These are phyloP conservation scores for Escovopsis weberi DNA, from an alignment of 2,329 filamentous ascomycete species.

Conservation along the genomic window DNA sequence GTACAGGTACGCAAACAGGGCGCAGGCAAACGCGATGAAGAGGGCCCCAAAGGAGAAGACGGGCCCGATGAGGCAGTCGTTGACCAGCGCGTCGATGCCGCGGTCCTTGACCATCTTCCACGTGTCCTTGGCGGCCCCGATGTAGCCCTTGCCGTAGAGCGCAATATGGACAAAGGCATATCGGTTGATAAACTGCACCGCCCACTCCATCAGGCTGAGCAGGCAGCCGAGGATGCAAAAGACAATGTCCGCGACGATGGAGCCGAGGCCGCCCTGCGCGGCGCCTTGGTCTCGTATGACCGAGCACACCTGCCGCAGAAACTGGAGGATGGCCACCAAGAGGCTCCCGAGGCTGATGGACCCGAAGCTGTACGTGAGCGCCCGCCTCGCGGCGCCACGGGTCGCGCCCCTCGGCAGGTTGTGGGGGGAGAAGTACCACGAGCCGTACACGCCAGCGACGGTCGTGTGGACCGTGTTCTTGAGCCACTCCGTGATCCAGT, in stretches of 20 bases:
- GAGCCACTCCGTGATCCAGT: constrained; percentile 87
- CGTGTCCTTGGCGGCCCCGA: constrained; percentile 75
- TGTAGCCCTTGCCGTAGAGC: constrained; percentile 78
- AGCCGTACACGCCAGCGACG: constrained; percentile 77
- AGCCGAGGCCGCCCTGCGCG: constrained; percentile 58
- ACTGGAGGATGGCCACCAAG: constrained; percentile 75
- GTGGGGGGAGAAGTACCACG: constrained; percentile 73
- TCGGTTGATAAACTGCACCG: constrained; percentile 75
- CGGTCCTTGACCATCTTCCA: constrained; percentile 87
- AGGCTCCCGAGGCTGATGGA: constrained; percentile 79
- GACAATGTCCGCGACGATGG: constrained; percentile 48
- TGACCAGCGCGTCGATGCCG: constrained; percentile 78
- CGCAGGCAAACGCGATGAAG: constrained; percentile 72
- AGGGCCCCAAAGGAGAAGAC: constrained; percentile 64
- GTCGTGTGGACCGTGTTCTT: constrained; percentile 88
- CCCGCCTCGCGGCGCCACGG: constrained; percentile 65
- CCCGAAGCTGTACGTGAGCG: constrained; percentile 83
- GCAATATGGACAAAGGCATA: constrained; percentile 91
- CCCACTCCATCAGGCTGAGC: constrained; percentile 69
- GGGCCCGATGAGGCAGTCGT: constrained; percentile 69
- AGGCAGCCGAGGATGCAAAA: constrained; percentile 68
- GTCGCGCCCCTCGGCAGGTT: constrained; percentile 66
- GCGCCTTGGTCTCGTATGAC: constrained; percentile 50
- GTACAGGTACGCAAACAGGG: constrained; percentile 76
- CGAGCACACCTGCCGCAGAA: constrained; percentile 67